A percentile compares a stretch with the other conserved stretches of the same genome.
These are phyloP conservation scores for Drosera spatulata DNA, from an alignment of 179 eudicot genomes.

Conservation along the genomic window DNA sequence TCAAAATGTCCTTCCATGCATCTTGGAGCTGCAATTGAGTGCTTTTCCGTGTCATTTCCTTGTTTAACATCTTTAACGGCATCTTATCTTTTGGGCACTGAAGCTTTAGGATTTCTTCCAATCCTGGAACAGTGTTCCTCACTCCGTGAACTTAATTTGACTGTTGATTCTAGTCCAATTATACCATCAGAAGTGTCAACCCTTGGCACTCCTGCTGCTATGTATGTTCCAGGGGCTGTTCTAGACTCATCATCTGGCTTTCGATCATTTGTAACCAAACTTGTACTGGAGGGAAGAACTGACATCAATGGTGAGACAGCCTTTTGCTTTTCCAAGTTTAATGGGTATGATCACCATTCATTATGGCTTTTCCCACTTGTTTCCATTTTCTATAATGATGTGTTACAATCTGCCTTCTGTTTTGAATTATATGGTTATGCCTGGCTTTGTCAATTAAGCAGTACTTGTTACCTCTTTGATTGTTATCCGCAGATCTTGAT, in stretches of 20 bases:
- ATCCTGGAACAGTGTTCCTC: conserved; percentile 37
- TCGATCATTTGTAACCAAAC: conserved; percentile 40
- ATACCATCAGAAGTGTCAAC: conserved; percentile 38
- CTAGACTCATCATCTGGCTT: conserved; percentile 14
- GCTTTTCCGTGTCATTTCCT: conserved; percentile 64
- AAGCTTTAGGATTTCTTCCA: conserved; percentile 26
- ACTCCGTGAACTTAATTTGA: conserved; percentile 49
- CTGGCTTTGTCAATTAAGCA: not conserved
- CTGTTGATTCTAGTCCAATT: conserved; percentile 67
- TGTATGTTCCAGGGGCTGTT: conserved; percentile 10
- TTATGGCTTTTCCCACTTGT: not conserved
- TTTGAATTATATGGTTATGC: no score
- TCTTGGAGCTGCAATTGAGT: conserved; percentile 39
- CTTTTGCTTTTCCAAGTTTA: not conserved
- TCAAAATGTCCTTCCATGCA: conserved; percentile 58
- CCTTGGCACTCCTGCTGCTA: conserved; percentile 32
- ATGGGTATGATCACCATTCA: not conserved
- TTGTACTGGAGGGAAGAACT: conserved; percentile 66
- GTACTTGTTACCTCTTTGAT: conserved; percentile 6
- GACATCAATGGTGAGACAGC: conserved; percentile 54
- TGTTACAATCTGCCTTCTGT: no score
- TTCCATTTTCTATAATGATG: no score
- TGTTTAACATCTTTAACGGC: conserved; percentile 44
- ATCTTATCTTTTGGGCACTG: conserved; percentile 44
- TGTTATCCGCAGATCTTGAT: conserved; percentile 52